Conservation (phyloP, 1,284 basidiomycete genomes). For the Tilletia indica region DNA sequence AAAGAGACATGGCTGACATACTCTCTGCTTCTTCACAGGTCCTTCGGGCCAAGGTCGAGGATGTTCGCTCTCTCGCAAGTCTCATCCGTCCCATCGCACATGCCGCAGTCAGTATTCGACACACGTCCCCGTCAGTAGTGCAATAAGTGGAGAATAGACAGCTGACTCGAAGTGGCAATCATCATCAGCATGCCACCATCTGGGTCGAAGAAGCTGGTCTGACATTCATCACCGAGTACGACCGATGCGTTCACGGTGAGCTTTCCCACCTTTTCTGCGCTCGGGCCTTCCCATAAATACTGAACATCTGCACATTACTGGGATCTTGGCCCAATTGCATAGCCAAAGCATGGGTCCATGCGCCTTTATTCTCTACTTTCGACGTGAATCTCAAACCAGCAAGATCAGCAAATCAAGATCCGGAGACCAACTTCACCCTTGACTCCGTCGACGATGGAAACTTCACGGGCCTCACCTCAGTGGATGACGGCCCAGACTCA, state of each 20-base stretch:
- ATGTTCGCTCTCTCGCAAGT: slow-evolving; percentile 72
- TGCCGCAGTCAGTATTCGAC: slow-evolving; percentile 63
- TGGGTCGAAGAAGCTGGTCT: slow-evolving; percentile 70
- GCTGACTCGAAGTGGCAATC: too few species aligned
- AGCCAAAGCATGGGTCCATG: slow-evolving; percentile 15
- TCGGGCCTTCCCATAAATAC: too few species aligned
- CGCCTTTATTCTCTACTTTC: slow-evolving; percentile 46
- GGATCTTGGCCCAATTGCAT: neutral
- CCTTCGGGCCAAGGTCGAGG: slow-evolving; percentile 66
- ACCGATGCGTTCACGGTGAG: slow-evolving; percentile 72
- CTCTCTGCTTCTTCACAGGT: neutral
- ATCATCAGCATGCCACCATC: slow-evolving; percentile 63
- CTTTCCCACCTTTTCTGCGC: too few species aligned
- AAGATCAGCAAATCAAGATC: slow-evolving; percentile 48
- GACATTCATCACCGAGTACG: slow-evolving; percentile 82
- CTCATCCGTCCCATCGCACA: slow-evolving; percentile 76
- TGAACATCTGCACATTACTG: neutral
- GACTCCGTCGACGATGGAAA: slow-evolving; percentile 11
- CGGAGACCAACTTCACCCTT: slow-evolving; percentile 42
- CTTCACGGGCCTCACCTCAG: too few species aligned
- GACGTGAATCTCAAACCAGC: slow-evolving; percentile 29
- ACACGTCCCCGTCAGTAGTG: slow-evolving; percentile 22
- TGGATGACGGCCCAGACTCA: too few species aligned
- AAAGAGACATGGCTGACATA: too few species aligned
- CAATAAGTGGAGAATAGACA: too few species aligned